Evolutionary conservation across 1,139 yeast species (phyloP).

Genomic region (Yamadazyma pseudoaaseri): DNA sequence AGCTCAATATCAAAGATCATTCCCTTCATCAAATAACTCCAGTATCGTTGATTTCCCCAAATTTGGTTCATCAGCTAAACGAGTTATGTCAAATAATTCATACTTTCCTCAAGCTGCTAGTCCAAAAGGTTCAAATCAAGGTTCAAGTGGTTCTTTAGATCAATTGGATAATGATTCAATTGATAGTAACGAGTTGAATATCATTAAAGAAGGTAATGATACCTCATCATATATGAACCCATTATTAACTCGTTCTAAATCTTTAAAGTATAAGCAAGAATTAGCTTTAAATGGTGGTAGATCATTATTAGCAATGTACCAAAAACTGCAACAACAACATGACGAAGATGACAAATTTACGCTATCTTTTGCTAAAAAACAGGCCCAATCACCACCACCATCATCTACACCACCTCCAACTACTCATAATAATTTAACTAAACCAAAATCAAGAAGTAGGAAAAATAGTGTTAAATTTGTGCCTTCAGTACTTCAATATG

Average conservation of each 20-base stretch:
- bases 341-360: constrained; percentile 3
- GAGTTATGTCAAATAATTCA: constrained; percentile 28
- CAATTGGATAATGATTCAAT: constrained; percentile 13
- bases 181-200: constrained; percentile 24
- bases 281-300: constrained; percentile 21
- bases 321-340: constrained; percentile 20
- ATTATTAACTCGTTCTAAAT: constrained; percentile 23
- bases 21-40: constrained; percentile 25
- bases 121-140: constrained; percentile 11
- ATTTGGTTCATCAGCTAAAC: constrained; percentile 17
- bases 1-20: constrained; percentile 26
- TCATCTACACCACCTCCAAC: constrained; percentile 11
- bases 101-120: constrained; percentile 25
- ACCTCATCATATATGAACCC: neutral
- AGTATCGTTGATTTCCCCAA: constrained; percentile 31
- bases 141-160: constrained; percentile 12
- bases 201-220: constrained; percentile 9
- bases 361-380: constrained; percentile 3
- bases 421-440: neutral
- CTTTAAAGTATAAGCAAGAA: constrained; percentile 24
- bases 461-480: constrained; percentile 33
- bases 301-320: constrained; percentile 26
- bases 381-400: constrained; percentile 9
- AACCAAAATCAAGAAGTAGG: constrained; percentile 15
- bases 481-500: constrained; percentile 22